Evolutionary conservation across 1,284 basidiomycete species (phyloP).

Genomic region (Ustilago sp.): DNA sequence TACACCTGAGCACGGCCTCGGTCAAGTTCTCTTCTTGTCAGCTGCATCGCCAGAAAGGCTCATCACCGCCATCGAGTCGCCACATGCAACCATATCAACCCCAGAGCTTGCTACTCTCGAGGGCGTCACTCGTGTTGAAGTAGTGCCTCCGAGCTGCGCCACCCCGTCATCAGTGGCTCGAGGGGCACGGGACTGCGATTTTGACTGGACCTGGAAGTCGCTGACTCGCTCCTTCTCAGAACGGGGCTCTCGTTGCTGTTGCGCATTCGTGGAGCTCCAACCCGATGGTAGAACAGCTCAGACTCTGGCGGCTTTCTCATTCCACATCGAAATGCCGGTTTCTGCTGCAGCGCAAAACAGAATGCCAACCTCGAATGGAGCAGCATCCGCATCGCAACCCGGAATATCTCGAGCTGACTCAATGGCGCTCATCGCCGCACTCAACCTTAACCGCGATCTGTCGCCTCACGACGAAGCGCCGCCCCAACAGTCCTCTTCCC

Average conservation of each 20-base stretch:
- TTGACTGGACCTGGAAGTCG: slow-evolving; percentile 51
- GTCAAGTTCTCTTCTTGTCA: slow-evolving; percentile 47
- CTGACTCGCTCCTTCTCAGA: slow-evolving; percentile 8
- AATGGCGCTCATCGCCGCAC: slow-evolving; percentile 34
- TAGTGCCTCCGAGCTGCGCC: slow-evolving; percentile 12
- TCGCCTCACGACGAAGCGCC: neutral
- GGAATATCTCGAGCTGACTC: slow-evolving; percentile 30
- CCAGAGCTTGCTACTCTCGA: slow-evolving; percentile 41
- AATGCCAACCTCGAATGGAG: neutral
- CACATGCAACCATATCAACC: slow-evolving; percentile 25
- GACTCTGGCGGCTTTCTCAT: slow-evolving; percentile 32
- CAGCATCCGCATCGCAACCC: neutral
- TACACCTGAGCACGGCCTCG: neutral
- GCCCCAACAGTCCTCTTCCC: neutral
- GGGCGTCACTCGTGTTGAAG: slow-evolving; percentile 42
- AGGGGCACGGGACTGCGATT: slow-evolving; percentile 47
- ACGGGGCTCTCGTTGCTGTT: slow-evolving; percentile 30
- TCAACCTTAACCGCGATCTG: slow-evolving; percentile 20
- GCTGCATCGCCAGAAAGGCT: slow-evolving; percentile 30
- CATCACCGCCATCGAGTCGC: slow-evolving; percentile 21
- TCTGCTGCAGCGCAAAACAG: slow-evolving; percentile 1
- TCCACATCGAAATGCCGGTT: slow-evolving; percentile 33
- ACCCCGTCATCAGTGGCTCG: slow-evolving; percentile 15
- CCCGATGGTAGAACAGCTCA: slow-evolving; percentile 13
- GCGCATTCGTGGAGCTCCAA: slow-evolving; percentile 49